phyloP scores from a whole-genome alignment of 169 alveolate species.

The Theileria luwenshuni region DNA sequence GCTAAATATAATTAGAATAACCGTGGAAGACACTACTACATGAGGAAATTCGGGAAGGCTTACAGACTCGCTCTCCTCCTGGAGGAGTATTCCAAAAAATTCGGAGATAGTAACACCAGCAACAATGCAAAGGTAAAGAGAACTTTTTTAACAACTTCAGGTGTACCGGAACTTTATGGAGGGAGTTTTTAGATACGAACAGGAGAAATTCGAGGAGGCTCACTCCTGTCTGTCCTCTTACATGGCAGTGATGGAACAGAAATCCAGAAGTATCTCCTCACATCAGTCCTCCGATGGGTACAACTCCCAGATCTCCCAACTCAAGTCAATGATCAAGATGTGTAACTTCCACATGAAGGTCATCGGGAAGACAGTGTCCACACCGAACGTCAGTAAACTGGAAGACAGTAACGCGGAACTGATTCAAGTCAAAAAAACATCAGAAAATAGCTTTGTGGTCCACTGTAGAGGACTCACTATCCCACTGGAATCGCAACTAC shows the following conservation, averaged over 20 bases:
- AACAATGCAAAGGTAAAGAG: conserved; percentile 48
- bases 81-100: conserved; percentile 35
- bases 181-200: conserved; percentile 59
- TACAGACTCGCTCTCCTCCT: conserved; percentile 21
- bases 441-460: conserved; percentile 25
- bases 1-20: not conserved
- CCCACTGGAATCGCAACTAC: conserved; percentile 34
- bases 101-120: conserved; percentile 40
- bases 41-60: conserved; percentile 59
- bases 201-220: conserved; percentile 43
- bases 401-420: conserved; percentile 63
- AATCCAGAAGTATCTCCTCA: conserved; percentile 28
- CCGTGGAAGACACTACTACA: conserved; percentile 49
- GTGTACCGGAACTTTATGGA: conserved; percentile 55
- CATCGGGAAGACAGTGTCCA: conserved; percentile 23
- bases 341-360: conserved; percentile 65
- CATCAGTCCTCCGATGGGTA: conserved; percentile 35
- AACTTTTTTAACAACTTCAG: not conserved
- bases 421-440: conserved; percentile 17
- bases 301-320: conserved; percentile 50
- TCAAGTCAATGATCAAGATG: conserved; percentile 53
- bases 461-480: conserved; percentile 47
- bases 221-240: conserved; percentile 42
- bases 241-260: conserved; percentile 62
- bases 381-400: conserved; percentile 10